phyloP scores from a whole-genome alignment of 768 basidiomycete genomes.

The Kwoniella dejecticola region DNA sequence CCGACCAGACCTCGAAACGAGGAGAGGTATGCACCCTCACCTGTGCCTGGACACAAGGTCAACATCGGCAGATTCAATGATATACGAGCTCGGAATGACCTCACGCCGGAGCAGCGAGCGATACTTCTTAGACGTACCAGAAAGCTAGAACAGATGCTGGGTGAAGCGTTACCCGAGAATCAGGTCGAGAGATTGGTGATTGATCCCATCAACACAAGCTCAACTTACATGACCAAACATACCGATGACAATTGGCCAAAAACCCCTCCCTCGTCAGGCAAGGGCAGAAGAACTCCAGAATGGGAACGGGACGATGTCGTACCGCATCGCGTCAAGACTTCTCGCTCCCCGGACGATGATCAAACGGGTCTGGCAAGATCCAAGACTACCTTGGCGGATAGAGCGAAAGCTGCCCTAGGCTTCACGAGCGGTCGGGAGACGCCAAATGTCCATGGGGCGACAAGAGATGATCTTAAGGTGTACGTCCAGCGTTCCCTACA shows the following conservation, averaged over 20 bases:
- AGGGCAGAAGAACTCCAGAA: constrained; percentile 18
- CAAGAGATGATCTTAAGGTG: not conserved
- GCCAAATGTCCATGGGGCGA: not conserved
- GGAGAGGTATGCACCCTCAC: not conserved
- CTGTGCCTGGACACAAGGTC: not conserved
- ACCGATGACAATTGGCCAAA: constrained; percentile 18
- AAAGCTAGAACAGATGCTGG: constrained; percentile 42
- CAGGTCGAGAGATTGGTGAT: constrained; percentile 30
- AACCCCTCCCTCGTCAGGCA: constrained; percentile 4
- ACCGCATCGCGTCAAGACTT: constrained; percentile 10
- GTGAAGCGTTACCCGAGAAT: constrained; percentile 31
- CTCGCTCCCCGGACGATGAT: not conserved
- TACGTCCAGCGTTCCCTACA: constrained; percentile 1
- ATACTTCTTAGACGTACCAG: constrained; percentile 31
- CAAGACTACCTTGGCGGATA: not conserved
- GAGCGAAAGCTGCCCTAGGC: constrained; percentile 17
- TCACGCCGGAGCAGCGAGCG: constrained; percentile 31
- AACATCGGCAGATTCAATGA: constrained; percentile 6
- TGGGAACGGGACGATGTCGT: constrained; percentile 29
- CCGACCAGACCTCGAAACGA: not conserved
- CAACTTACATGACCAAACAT: constrained; percentile 11
- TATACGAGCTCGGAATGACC: constrained; percentile 23
- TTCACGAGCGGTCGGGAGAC: not conserved
- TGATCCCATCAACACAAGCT: constrained; percentile 21
- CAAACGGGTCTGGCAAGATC: not conserved